Conservation (phyloP, 1,139 yeast genomes). For the Geotrichum cucujoidarum region DNA sequence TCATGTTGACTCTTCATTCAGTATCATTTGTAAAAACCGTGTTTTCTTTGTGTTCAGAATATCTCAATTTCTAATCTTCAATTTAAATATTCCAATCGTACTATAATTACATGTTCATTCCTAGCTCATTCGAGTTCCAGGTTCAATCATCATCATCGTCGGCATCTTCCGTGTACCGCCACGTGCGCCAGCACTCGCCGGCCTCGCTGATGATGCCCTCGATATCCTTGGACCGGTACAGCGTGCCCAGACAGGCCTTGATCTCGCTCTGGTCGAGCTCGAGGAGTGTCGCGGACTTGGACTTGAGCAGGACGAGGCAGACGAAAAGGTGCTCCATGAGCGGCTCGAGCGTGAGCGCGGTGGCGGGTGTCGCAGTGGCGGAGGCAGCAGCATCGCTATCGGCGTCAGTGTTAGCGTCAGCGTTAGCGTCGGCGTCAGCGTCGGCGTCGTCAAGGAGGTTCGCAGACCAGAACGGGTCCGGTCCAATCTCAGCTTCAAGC, state of each 20-base stretch:
- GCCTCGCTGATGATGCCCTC: slow-evolving; percentile 72
- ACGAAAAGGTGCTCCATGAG: slow-evolving; percentile 74
- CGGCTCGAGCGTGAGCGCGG: slow-evolving; percentile 37
- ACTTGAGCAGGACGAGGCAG: slow-evolving; percentile 71
- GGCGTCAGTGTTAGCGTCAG: neutral
- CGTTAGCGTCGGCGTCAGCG: neutral
- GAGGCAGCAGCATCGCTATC: neutral
- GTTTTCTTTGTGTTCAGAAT: neutral
- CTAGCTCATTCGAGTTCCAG: neutral
- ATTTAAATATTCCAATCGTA: neutral
- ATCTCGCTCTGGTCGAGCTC: slow-evolving; percentile 91
- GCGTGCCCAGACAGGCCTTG: slow-evolving; percentile 64
- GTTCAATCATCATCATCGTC: slow-evolving; percentile 2
- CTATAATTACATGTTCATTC: neutral
- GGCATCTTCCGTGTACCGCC: slow-evolving; percentile 52
- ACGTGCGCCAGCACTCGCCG: slow-evolving; percentile 83
- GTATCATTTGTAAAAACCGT: no score
- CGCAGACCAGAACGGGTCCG: slow-evolving; percentile 37
- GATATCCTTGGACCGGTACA: slow-evolving; percentile 48
- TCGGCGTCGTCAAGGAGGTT: neutral
- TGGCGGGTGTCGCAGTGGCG: no score
- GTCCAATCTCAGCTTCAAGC: slow-evolving; percentile 24
- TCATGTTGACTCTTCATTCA: neutral
- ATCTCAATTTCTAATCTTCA: neutral
- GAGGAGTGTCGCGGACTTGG: slow-evolving; percentile 69